Evolutionary conservation across 768 basidiomycete species (phyloP).

Genomic region (Tephrocybe sp.): DNA sequence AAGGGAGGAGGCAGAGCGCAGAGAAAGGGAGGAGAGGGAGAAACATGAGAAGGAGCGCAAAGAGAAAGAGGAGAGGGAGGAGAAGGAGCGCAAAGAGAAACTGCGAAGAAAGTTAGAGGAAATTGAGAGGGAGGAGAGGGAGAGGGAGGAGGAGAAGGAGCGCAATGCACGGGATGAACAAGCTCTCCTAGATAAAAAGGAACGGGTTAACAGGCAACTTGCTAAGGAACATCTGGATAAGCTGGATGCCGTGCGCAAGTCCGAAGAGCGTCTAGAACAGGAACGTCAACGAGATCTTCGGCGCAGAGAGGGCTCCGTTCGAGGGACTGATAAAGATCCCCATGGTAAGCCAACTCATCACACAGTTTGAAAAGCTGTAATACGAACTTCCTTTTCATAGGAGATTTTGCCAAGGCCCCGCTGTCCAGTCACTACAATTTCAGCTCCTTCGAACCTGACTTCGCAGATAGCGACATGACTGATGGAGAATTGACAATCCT

Average conservation of each 20-base stretch:
- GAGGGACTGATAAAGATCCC: not conserved
- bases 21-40: not conserved
- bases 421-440: not conserved
- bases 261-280: not conserved
- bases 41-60: not conserved
- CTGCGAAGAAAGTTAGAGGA: not conserved
- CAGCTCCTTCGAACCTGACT: constrained; percentile 1
- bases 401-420: constrained; percentile 10
- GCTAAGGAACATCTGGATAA: not conserved
- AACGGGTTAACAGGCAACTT: not conserved
- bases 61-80: not conserved
- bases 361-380: constrained; percentile 3
- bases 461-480: constrained; percentile 12
- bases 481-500: constrained; percentile 12
- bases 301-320: not conserved
- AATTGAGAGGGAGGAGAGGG: not conserved
- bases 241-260: not conserved
- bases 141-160: constrained; percentile 7
- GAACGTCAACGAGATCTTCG: not conserved
- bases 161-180: not conserved
- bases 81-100: constrained; percentile 1
- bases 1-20: not conserved
- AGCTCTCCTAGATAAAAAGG: too few species aligned
- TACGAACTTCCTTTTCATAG: constrained; percentile 16
- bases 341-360: not conserved